A percentile compares a stretch with the other conserved stretches of the same genome.
phyloP scores from a whole-genome alignment of 352 stramenopile genomes.

The Phytophthora foliorum region DNA sequence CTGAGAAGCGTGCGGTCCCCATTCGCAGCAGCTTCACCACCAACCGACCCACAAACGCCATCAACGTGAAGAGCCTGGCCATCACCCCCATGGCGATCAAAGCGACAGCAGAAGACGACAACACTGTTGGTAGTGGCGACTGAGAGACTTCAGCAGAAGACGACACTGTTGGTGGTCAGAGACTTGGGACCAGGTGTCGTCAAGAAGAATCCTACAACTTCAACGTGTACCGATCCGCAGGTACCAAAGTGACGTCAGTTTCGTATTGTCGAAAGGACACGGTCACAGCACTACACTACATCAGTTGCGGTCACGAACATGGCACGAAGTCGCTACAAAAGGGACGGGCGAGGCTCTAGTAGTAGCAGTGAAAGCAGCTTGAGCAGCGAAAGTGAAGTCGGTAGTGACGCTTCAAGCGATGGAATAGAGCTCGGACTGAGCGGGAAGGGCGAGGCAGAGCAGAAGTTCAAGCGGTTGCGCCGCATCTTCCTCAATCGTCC shows the following conservation, averaged over 20 bases:
- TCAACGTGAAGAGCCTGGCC: conserved; percentile 34
- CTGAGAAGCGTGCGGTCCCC: conserved; percentile 3
- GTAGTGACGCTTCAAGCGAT: conserved; percentile 26
- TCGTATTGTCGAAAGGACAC: conserved; percentile 19
- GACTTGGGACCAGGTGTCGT: conserved; percentile 27
- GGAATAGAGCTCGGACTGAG: conserved; percentile 27
- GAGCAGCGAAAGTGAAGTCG: conserved; percentile 27
- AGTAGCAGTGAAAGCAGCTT: conserved; percentile 31
- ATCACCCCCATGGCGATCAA: conserved; percentile 36
- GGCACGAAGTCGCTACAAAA: conserved; percentile 8
- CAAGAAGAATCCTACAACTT: conserved; percentile 31
- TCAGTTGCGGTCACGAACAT: conserved; percentile 14
- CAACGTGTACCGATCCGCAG: conserved; percentile 26
- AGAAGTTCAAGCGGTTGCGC: conserved; percentile 63
- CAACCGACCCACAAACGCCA: conserved; percentile 22
- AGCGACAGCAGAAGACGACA: too few species aligned
- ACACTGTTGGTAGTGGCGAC: too few species aligned
- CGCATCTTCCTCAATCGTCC: conserved; percentile 80
- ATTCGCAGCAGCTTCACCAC: conserved; percentile 29
- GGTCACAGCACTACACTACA: background rate
- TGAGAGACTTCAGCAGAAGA: too few species aligned
- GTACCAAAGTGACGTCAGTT: conserved; percentile 27
- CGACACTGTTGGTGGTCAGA: too few species aligned
- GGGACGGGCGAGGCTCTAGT: background rate
- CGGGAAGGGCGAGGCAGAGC: conserved; percentile 44